phyloP scores from a whole-genome alignment of 2,329 filamentous ascomycete species.

The Epichloe sp. region DNA sequence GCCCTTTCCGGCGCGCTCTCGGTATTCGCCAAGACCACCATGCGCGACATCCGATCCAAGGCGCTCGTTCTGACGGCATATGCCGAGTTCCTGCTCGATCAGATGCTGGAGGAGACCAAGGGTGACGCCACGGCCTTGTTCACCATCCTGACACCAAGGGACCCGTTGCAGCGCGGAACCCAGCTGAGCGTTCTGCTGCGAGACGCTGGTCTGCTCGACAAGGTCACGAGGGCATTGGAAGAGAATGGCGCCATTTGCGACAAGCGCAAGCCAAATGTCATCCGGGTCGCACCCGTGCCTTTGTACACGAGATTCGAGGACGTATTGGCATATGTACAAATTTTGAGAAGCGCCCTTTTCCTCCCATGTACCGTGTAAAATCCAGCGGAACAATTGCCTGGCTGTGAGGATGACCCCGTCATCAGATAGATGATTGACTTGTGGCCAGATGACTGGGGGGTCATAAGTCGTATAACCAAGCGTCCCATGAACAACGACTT shows the following conservation, averaged over 20 bases:
- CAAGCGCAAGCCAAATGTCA: slow-evolving; percentile 73
- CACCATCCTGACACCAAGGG: slow-evolving; percentile 54
- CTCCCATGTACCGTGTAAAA: background rate
- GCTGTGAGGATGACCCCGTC: too few species aligned
- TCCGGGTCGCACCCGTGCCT: slow-evolving; percentile 71
- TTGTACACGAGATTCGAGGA: slow-evolving; percentile 74
- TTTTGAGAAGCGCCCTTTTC: slow-evolving; percentile 22
- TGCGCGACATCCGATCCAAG: slow-evolving; percentile 55
- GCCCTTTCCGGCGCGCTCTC: slow-evolving; percentile 60
- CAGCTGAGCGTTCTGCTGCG: slow-evolving; percentile 64
- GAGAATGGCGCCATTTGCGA: slow-evolving; percentile 63
- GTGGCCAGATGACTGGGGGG: too few species aligned
- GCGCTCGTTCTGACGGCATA: slow-evolving; percentile 64
- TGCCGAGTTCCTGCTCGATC: slow-evolving; percentile 52
- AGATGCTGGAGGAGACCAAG: slow-evolving; percentile 23
- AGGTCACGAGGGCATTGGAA: slow-evolving; percentile 49
- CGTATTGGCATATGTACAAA: slow-evolving; percentile 39
- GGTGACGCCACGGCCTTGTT: slow-evolving; percentile 29
- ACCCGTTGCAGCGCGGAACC: slow-evolving; percentile 56
- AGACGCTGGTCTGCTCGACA: slow-evolving; percentile 52
- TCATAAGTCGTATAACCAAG: too few species aligned
- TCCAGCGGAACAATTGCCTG: too few species aligned
- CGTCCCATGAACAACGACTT: too few species aligned
- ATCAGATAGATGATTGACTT: too few species aligned
- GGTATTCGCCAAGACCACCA: slow-evolving; percentile 59